Conservation (phyloP, 805 yeast genomes). For the Starmerella scarabaei region DNA sequence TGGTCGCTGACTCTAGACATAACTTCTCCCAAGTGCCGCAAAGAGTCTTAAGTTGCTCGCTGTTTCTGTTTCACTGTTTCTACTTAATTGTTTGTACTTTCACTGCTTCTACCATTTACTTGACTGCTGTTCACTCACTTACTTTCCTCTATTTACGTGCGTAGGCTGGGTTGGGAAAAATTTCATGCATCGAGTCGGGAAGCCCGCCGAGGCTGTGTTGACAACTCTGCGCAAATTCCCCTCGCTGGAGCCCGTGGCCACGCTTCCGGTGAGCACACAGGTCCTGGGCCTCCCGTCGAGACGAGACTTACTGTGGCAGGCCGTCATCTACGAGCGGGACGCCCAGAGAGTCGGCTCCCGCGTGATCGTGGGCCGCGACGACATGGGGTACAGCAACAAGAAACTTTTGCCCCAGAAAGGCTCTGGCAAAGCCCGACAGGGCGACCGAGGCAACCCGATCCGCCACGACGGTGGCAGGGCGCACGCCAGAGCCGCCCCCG, state of each 20-base stretch:
- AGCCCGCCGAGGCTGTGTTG: constrained; percentile 56
- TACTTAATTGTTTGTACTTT: too few species aligned
- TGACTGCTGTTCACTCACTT: too few species aligned
- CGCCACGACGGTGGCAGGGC: constrained; percentile 85
- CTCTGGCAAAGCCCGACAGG: constrained; percentile 86
- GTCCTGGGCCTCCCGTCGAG: constrained; percentile 65
- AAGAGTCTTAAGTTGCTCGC: too few species aligned
- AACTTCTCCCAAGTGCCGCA: too few species aligned
- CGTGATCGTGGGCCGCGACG: constrained; percentile 74
- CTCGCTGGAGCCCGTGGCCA: constrained; percentile 68
- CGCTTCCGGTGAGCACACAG: constrained; percentile 63
- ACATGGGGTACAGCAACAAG: constrained; percentile 69
- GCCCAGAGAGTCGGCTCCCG: constrained; percentile 78
- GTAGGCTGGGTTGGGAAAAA: constrained; percentile 2
- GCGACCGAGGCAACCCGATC: constrained; percentile 90
- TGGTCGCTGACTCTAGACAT: too few species aligned
- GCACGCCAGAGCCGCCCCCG: constrained; percentile 79
- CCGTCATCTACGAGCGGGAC: constrained; percentile 86
- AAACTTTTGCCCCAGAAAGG: constrained; percentile 88
- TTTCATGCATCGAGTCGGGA: constrained; percentile 10
- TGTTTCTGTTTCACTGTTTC: too few species aligned
- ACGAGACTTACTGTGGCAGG: constrained; percentile 87
- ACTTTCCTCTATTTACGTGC: too few species aligned
- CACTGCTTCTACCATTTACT: too few species aligned
- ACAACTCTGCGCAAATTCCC: constrained; percentile 77